Base-by-base conservation (phyloP, 495 filamentous ascomycete species). In the Tuber aestivum region DNA sequence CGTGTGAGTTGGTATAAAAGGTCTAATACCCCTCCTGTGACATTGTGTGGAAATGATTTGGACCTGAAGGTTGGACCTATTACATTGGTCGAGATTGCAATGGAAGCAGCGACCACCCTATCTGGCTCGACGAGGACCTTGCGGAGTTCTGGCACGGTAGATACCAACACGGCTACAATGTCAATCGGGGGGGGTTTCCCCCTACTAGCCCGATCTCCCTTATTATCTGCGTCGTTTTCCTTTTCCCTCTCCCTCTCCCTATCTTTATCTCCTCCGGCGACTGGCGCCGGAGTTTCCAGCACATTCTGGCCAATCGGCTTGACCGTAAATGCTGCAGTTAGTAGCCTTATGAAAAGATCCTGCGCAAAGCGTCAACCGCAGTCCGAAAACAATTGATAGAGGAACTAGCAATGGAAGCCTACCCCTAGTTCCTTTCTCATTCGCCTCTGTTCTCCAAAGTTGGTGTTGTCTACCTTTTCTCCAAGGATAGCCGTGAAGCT, bases 401-500 rank as follows among this genome's bases (percentile, higher is more conserved):
- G 45, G 37, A 18, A 70, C 72, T 50, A 35, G 45, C 1, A 20
- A 65, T 69, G 45, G 61, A 69, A 37, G 87, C 92, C 81, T 88
- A 97, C 94, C 41, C 92, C 93, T 21, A 99, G 86, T 65, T 99
- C 95, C 83, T 91, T 90, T 78, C 95, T 88, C 95, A 98, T 97
- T 80, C 91, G 94, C 56, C 92, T 89, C 85, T 98, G 93, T 84
- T 98, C 95, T 38, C 95, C 95, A 84, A 97, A 98, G 78, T 93
- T 98, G 18, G 95, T 99, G 81, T 98, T 97, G 82, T 97, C 93
- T 65, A 97, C 89, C 85, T 99, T 99, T 80, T 93, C 89, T 14
- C 95, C 95, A 65, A 99, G 83, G 69, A 97, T 91, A 3, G 92
- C 92, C 12, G 92, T 92, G 78, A 98, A 96, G 77, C 96, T 92